Percentiles rank a stretch among this genome's conserved stretches.
Evolutionary conservation across 805 yeast species (phyloP).

Genomic region (Sugiyamaella qingdaonensis): DNA sequence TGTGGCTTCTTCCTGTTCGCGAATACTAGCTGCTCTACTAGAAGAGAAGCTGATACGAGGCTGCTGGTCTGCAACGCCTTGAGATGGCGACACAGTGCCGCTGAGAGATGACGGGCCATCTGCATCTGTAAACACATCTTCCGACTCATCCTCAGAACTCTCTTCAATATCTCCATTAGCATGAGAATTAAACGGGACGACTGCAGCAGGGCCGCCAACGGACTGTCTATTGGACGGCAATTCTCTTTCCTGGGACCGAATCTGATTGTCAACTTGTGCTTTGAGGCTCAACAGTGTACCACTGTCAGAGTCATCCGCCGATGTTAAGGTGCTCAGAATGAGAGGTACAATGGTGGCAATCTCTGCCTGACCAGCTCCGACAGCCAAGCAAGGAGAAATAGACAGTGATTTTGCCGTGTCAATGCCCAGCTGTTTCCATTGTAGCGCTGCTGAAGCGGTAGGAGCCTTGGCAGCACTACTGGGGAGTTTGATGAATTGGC

Average conservation of each 20-base stretch:
- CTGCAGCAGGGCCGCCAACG: background rate
- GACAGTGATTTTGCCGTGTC: conserved; percentile 42
- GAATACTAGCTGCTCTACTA: background rate
- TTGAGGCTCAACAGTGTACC: conserved; percentile 3
- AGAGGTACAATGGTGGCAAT: conserved; percentile 25
- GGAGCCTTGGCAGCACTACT: conserved; percentile 31
- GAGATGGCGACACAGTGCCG: background rate
- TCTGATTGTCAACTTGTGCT: conserved; percentile 3
- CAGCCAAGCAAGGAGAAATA: conserved; percentile 32
- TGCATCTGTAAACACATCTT: background rate
- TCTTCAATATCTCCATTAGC: background rate
- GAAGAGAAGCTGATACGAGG: background rate
- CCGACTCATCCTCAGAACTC: background rate
- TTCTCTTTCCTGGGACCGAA: background rate
- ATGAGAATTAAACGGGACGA: background rate
- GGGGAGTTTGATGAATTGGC: conserved; percentile 12
- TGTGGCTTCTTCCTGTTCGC: conserved; percentile 5
- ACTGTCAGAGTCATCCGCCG: conserved; percentile 10
- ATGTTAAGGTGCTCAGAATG: conserved; percentile 22
- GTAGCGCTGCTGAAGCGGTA: conserved; percentile 32
- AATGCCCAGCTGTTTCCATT: conserved; percentile 33
- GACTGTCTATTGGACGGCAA: background rate
- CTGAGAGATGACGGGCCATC: background rate
- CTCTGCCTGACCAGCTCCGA: conserved; percentile 28
- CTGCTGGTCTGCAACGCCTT: background rate